Evolutionary conservation across 805 yeast species (phyloP).

Genomic region (Candida peoriensis): DNA sequence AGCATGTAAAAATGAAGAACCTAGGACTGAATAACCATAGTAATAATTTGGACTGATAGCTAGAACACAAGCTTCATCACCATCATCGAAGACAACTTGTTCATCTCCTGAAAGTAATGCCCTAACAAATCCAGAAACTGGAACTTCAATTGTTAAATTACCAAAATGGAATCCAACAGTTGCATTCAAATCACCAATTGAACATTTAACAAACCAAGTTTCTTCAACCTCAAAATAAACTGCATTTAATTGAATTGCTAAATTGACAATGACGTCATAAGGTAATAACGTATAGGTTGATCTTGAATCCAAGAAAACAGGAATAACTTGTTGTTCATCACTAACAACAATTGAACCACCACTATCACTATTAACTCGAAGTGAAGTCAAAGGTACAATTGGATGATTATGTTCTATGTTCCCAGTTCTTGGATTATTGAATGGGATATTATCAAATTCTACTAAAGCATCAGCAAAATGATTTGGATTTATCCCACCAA

Average conservation of each 20-base stretch:
- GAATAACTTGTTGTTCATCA: constrained; percentile 17
- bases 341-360: constrained; percentile 23
- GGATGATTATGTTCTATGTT: constrained; percentile 32
- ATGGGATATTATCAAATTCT: constrained; percentile 46
- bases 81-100: constrained; percentile 44
- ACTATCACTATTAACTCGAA: constrained; percentile 37
- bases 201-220: constrained; percentile 63
- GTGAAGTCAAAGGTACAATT: constrained; percentile 41
- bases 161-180: constrained; percentile 49
- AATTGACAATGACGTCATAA: constrained; percentile 45
- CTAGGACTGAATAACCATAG: constrained; percentile 50
- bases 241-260: constrained; percentile 70
- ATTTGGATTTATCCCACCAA: constrained; percentile 55
- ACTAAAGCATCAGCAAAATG: constrained; percentile 43
- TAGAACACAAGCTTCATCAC: constrained; percentile 53
- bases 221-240: constrained; percentile 41
- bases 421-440: constrained; percentile 16
- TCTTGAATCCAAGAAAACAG: constrained; percentile 58
- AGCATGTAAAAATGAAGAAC: constrained; percentile 49
- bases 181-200: constrained; percentile 43
- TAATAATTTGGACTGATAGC: constrained; percentile 42
- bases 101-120: constrained; percentile 31
- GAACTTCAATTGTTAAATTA: constrained; percentile 42
- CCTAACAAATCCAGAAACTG: constrained; percentile 42
- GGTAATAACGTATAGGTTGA: constrained; percentile 48